Evolutionary conservation across 2,329 filamentous ascomycete species (phyloP).

Genomic region (Clarireedia sp.): DNA sequence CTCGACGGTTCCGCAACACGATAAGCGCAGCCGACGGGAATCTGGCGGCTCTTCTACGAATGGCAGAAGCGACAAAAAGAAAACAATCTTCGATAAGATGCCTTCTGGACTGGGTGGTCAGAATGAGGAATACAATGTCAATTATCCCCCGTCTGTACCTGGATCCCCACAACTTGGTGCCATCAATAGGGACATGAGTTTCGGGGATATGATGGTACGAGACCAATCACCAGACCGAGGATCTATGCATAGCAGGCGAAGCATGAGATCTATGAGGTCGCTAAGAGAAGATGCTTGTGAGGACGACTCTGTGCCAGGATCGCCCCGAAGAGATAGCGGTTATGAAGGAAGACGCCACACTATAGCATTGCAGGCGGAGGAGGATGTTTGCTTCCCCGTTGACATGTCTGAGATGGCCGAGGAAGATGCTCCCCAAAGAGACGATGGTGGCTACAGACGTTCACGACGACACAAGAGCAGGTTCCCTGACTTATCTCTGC

Average conservation of each 20-base stretch:
- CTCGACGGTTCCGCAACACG: constrained; percentile 14
- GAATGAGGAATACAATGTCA: constrained; percentile 51
- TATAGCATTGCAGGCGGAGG: constrained; percentile 59
- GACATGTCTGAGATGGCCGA: constrained; percentile 75
- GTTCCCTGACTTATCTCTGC: constrained; percentile 77
- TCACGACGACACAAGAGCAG: constrained; percentile 52
- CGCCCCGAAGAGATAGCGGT: constrained; percentile 19
- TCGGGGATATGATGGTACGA: constrained; percentile 63
- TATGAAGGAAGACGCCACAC: constrained; percentile 44
- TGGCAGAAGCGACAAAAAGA: constrained; percentile 34
- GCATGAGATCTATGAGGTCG: constrained; percentile 15
- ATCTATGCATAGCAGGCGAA: constrained; percentile 13
- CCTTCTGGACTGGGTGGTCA: constrained; percentile 14
- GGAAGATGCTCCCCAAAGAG: constrained; percentile 54
- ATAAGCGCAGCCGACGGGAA: constrained; percentile 22
- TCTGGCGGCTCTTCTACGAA: constrained; percentile 38
- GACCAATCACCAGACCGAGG: constrained; percentile 41
- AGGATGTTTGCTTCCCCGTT: constrained; percentile 88
- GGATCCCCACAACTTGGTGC: constrained; percentile 48
- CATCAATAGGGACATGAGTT: constrained; percentile 45
- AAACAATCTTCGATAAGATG: constrained; percentile 26
- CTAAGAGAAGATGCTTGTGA: constrained; percentile 22
- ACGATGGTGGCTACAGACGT: constrained; percentile 33
- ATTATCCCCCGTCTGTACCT: constrained; percentile 61
- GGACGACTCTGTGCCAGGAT: constrained; percentile 23